Evolutionary conservation across 306 rosid species (phyloP), one percentile per base, ranked within the genome.

Genomic region (Quercus gilva): DNA sequence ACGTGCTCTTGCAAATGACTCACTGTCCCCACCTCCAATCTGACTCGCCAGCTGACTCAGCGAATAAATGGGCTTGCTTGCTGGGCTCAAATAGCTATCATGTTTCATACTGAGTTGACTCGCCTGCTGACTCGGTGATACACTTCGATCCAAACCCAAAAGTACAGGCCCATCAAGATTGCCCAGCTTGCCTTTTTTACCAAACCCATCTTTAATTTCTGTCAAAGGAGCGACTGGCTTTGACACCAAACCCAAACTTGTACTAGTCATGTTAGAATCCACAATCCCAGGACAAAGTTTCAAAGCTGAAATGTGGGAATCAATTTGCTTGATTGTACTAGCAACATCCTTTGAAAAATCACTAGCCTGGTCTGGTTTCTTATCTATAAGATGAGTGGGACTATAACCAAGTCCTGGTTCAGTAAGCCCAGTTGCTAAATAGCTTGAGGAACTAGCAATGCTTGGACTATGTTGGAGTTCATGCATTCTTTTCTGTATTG

Each of bases 301-400:
- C 82, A 85, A 59, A 73, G 92, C 85, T 84, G 85, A 60, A 81
- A 94, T 84, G 59, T 83, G 88, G 37, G 88, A 88, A 74, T 94
- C 96, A 43, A 92, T 84, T 83, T 85, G 83, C 63, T 84, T 76
- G 25, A 94, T 85, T 55, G 91, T 78, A 64, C 78, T 78, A 35
- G 80, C 63, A 52, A 92, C 77, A 26, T 86, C 91, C 53, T 80
- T 78, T 8, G 91, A 78, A 45, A 90, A 82, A 76, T 84, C 84
- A 60, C 49, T 80, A 9, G 61, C 77, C 73, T 84, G 84, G 20
- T 74, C 81, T 3, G 7, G 71, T 29, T 6, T 73, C 49, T 37
- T 59, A 65, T 73, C 71, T 45, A 3, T 55, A 43, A 55, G 53
- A 57, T 11, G 23, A 14, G 26, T 10, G 21, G 13, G 55, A 11